These are phyloP conservation scores for Tritrichomonas musculus DNA, from an alignment of 208 protist species.

Conservation along the genomic window DNA sequence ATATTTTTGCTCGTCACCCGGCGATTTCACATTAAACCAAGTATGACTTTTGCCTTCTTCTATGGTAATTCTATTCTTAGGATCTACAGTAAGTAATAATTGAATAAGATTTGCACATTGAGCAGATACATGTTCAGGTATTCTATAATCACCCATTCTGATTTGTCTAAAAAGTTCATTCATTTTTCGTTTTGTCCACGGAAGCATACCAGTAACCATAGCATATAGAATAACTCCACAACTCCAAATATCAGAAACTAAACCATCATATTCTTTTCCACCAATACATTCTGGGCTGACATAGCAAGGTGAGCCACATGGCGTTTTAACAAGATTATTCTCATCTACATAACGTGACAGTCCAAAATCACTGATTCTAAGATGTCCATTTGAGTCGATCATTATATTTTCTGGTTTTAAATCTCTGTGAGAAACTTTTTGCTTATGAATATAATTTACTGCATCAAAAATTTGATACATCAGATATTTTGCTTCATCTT, in stretches of 20 bases:
- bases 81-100: not conserved
- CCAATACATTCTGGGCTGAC: not conserved
- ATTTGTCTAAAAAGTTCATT: not conserved
- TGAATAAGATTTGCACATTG: not conserved
- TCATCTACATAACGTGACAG: not conserved
- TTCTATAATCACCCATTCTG: not conserved
- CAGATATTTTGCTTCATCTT: not conserved
- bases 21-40: too few species aligned
- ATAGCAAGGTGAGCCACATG: not conserved
- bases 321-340: not conserved
- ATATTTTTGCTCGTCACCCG: too few species aligned
- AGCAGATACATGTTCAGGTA: not conserved
- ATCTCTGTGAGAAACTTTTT: not conserved
- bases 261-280: not conserved
- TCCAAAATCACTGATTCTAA: constrained; percentile 98
- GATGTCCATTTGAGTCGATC: constrained; percentile 59
- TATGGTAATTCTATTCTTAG: not conserved
- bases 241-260: too few species aligned
- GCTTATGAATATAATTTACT: constrained; percentile 2
- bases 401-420: constrained; percentile 65
- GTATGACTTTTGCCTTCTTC: too few species aligned
- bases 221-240: too few species aligned
- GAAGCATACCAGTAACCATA: too few species aligned
- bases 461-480: not conserved
- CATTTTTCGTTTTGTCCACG: not conserved